phyloP scores from a whole-genome alignment of 2,329 filamentous ascomycete genomes.

The Claviceps sp. region DNA sequence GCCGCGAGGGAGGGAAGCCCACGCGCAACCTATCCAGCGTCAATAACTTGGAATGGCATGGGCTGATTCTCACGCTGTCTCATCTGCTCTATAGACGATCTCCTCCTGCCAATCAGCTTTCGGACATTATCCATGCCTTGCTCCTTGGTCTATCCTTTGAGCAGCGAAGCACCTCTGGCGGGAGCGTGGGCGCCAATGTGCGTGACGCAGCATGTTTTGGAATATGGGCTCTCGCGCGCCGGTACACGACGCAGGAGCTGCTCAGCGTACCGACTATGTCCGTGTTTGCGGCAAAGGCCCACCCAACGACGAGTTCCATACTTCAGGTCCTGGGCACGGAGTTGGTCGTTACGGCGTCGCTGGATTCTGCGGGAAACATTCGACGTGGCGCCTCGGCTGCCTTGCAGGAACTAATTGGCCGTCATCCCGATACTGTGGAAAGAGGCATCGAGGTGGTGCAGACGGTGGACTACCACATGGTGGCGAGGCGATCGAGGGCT shows the following conservation, averaged over 20 bases:
- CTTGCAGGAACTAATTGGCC: conserved; percentile 82
- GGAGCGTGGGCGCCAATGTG: conserved; percentile 76
- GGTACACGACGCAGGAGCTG: conserved; percentile 72
- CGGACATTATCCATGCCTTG: conserved; percentile 62
- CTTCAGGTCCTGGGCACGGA: conserved; percentile 70
- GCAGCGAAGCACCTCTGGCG: conserved; percentile 73
- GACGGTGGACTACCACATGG: conserved; percentile 81
- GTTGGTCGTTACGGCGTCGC: conserved; percentile 65
- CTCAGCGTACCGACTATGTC: conserved; percentile 42
- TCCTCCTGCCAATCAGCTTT: conserved; percentile 55
- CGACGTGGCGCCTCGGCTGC: conserved; percentile 84
- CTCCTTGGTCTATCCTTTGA: conserved; percentile 77
- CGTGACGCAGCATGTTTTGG: conserved; percentile 94
- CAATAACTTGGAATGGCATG: conserved; percentile 81
- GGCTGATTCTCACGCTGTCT: conserved; percentile 72
- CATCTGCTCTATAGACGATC: conserved; percentile 79
- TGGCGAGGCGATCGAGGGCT: conserved; percentile 74
- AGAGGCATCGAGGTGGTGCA: conserved; percentile 81
- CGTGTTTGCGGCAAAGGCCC: conserved; percentile 26
- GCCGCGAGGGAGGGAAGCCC: conserved; percentile 19
- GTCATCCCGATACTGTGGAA: conserved; percentile 73
- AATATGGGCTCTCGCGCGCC: conserved; percentile 80
- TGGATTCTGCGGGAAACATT: conserved; percentile 89
- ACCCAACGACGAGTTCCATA: conserved; percentile 32
- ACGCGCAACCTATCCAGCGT: conserved; percentile 57